Evolutionary conservation across 768 basidiomycete species (phyloP), one percentile per base, ranked within the genome.

Genomic region (Cystobasidium onofrii): DNA sequence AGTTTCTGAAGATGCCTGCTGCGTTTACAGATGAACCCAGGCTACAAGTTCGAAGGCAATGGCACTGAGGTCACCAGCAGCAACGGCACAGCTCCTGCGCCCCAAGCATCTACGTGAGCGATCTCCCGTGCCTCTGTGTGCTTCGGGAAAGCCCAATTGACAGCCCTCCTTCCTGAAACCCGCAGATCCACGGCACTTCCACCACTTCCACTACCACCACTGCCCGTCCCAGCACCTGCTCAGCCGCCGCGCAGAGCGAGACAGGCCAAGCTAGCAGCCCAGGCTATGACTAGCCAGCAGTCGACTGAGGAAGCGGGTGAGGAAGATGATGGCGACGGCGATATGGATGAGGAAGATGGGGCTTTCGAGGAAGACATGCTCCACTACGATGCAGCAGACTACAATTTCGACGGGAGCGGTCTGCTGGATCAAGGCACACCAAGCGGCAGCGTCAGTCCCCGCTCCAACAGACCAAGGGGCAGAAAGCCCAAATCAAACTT

Each of bases 261-360:
- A n/a, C 50, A 50, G 50, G 65, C 31, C 23, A 33, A 52, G 44
- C 12, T 33, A 31, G 69, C 52, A 33, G 54, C 52, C 3, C 69
- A 60, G 18, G 69, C 36, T 13, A 34, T 31, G 25, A 52, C 23
- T 23, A 34, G 36, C 55, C 65, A 52, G 65, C 41, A 46, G 65
- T 29, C 39, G 20, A 31, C 13, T 46, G 41, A 50, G n/a, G 54
- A 34, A 31, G 50, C 20, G 7, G 69, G 55, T 29, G 69, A 71
- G 33, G 69, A 71, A 44, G 69, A 71, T 29, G 69, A 71, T 34
- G 69, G 55, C 6, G 52, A 52, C 25, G 65, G 44, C 25, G 69
- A 71, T 25, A 36, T 34, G 43, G 39, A 46, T 23, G 65, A 67
- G 3, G 65, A 67, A 67, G 65, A 50, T 33, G 65, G 46, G 10